These are phyloP conservation scores for Dryas octopetala DNA, from an alignment of 306 rosid species.

Conservation along the genomic window DNA sequence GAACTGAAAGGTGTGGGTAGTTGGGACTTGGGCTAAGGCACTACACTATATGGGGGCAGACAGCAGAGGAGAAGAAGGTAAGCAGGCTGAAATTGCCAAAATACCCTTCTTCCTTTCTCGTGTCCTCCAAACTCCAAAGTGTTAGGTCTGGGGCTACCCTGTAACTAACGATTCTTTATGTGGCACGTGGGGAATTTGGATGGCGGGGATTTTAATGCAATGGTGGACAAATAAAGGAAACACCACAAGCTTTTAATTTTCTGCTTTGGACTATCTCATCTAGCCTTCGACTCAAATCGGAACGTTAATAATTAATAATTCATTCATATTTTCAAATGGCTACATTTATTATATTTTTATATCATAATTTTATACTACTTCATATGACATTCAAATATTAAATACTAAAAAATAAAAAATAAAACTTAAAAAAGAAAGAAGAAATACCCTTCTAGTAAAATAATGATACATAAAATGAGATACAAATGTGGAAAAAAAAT, in stretches of 20 bases:
- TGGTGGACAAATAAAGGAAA: not conserved
- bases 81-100: not conserved
- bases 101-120: not conserved
- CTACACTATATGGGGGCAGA: not conserved
- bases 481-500: no score
- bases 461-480: no score
- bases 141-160: not conserved
- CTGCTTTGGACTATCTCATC: not conserved
- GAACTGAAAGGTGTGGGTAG: not conserved
- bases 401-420: no score
- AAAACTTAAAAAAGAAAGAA: no score
- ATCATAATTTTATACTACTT: no score
- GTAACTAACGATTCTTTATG: not conserved
- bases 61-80: not conserved
- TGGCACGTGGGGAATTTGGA: conserved; percentile 19
- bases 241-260: not conserved
- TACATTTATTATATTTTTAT: no score
- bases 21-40: not conserved
- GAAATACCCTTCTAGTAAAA: no score
- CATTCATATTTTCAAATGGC: not conserved
- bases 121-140: not conserved
- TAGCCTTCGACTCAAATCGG: not conserved
- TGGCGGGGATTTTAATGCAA: conserved; percentile 24
- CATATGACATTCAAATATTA: no score
- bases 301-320: not conserved